Base-by-base conservation (phyloP, 176 grass and related monocot genomes). In the Neostapfia colusana region DNA sequence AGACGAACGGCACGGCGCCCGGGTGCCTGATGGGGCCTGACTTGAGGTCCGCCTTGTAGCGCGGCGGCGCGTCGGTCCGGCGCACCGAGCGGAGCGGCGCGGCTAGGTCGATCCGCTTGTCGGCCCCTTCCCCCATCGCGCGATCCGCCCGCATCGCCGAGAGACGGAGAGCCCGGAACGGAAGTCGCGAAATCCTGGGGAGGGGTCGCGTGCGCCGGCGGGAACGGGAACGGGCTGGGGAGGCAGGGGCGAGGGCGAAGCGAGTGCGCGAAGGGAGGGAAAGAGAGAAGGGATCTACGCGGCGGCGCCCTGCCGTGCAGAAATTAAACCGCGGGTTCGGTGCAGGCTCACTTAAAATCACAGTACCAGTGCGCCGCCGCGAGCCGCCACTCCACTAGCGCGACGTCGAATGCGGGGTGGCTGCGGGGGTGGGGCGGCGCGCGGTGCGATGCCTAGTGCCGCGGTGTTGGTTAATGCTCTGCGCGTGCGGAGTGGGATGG, bases 1-100 rank as follows among this genome's bases (percentile, higher is more conserved):
- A 99, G 18, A 87, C 71, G 67, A 99, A 99, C 18, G 92, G 92
- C 68, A 99, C 85, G 49, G 91, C 74, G 55, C 92, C 92, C 0
- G 96, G 92, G 58, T 89, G 90, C 10, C 85, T 28, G 21, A 92
- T 45, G 14, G 92, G 92, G 59, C 96, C 96, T 36, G 92, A 95
- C 34, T 79, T 79, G 77, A 92, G 77, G 42, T 85, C 92, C 14
- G 83, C 24, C 55, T 65, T 92, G 78, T 85, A 69, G 41, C 42
- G 67, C 1, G 89, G 92, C 63, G 86, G 85, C 66, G 54, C 20
- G 69, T 39, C 34, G 35, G 55, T 36, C 64, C 23, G 35, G 80
- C 45, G 76, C 80, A 66, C 65, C 59, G 84, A 79, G 17, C 71
- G 69, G 63, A 84, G 71, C 58, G 85, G 84, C 64, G 92, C 87